Conservation (phyloP, 2,329 filamentous ascomycete species). For the Scytalidium lignicola region DNA sequence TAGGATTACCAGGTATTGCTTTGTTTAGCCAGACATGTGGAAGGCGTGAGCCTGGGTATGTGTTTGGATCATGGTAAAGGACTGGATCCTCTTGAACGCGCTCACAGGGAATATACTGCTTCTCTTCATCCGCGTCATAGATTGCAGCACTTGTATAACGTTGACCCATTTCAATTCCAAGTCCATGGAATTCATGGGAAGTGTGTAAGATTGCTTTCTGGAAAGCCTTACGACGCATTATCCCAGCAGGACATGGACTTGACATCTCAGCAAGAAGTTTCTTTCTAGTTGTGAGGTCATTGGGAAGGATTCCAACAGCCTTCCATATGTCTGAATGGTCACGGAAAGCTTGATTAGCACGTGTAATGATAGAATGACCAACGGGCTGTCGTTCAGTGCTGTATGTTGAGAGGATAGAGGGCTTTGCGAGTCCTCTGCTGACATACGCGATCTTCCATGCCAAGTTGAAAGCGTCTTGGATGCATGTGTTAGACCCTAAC, state of each 20-base stretch:
- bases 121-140: conserved; percentile 38
- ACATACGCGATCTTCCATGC: conserved; percentile 48
- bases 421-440: conserved; percentile 29
- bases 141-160: background rate
- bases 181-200: conserved; percentile 1
- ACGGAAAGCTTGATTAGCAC: conserved; percentile 51
- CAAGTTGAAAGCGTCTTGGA: conserved; percentile 48
- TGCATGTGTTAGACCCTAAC: conserved; percentile 50
- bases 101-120: conserved; percentile 44
- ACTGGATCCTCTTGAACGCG: conserved; percentile 54
- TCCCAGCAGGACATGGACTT: conserved; percentile 22
- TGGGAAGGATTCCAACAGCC: conserved; percentile 30
- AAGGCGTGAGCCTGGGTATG: conserved; percentile 28
- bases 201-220: conserved; percentile 14
- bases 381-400: conserved; percentile 41
- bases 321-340: conserved; percentile 41
- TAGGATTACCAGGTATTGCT: conserved; percentile 32
- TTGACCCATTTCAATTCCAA: conserved; percentile 1
- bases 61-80: conserved; percentile 31
- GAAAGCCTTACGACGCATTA: conserved; percentile 34
- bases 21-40: conserved; percentile 58
- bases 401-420: conserved; percentile 36
- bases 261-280: background rate
- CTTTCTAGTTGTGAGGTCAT: background rate
- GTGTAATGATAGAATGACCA: conserved; percentile 39